Evolutionary conservation across 176 grass and related monocot genomes (phyloP).

Genomic region (Juncus effusus): DNA sequence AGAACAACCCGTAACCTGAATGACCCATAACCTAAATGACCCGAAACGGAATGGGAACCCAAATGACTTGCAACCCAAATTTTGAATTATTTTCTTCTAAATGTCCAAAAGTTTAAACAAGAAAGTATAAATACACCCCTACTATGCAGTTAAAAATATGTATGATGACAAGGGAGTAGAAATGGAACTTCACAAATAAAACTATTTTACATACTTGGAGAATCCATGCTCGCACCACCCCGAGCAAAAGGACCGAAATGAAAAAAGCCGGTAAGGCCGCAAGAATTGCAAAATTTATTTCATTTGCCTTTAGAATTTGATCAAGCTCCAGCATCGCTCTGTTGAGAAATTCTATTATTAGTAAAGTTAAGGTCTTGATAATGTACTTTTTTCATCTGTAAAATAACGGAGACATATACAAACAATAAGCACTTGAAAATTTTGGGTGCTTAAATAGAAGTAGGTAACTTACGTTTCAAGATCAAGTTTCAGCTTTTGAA

Average conservation of each 20-base stretch:
- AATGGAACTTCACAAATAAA: not conserved
- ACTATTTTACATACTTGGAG: conserved; percentile 56
- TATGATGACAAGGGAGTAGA: not conserved
- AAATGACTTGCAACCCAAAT: too few species aligned
- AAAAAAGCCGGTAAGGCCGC: conserved; percentile 90
- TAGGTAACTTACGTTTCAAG: conserved; percentile 73
- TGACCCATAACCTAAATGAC: too few species aligned
- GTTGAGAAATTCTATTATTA: conserved; percentile 7
- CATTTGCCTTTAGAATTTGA: conserved; percentile 95
- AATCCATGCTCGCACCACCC: conserved; percentile 63
- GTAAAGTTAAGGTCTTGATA: too few species aligned
- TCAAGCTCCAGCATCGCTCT: conserved; percentile 92
- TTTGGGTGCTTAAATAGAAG: too few species aligned
- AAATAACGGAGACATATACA: not conserved
- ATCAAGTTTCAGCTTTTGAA: conserved; percentile 95
- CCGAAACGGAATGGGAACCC: too few species aligned
- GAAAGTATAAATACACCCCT: not conserved
- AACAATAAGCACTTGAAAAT: too few species aligned
- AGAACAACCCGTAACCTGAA: not conserved
- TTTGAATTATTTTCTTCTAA: too few species aligned
- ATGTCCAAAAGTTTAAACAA: not conserved
- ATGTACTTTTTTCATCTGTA: conserved; percentile 5
- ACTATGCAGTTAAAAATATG: not conserved
- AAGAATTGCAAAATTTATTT: conserved; percentile 96
- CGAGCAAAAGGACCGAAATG: conserved; percentile 62